These are phyloP conservation scores for Ceratocystis cacaofunesta DNA, from an alignment of 2,329 filamentous ascomycete genomes.

Conservation along the genomic window DNA sequence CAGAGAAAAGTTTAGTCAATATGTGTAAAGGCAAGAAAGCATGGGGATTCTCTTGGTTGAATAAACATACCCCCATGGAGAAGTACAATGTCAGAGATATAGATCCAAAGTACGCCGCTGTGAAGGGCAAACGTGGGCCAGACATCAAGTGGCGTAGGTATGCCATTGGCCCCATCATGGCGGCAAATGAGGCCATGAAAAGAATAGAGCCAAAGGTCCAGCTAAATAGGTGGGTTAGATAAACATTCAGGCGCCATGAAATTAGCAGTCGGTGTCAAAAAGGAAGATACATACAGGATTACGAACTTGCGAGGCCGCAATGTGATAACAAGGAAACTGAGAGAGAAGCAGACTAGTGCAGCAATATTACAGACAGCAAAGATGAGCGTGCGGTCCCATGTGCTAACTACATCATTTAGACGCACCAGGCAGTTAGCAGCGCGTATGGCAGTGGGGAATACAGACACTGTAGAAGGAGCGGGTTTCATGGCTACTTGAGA, in stretches of 20 bases:
- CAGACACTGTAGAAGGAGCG: background rate
- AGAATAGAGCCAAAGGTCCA: slow-evolving; percentile 88
- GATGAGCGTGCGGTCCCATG: slow-evolving; percentile 89
- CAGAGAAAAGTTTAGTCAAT: background rate
- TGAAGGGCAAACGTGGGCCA: slow-evolving; percentile 74
- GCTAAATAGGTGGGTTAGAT: slow-evolving; percentile 33
- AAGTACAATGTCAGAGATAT: slow-evolving; percentile 85
- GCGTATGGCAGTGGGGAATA: background rate
- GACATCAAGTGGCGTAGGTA: slow-evolving; percentile 79
- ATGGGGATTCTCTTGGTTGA: background rate
- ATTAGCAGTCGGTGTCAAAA: background rate
- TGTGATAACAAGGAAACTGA: slow-evolving; percentile 64
- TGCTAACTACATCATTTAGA: slow-evolving; percentile 54
- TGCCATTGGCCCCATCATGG: slow-evolving; percentile 77
- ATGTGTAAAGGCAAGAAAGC: background rate
- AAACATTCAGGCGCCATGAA: background rate
- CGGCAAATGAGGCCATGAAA: slow-evolving; percentile 84
- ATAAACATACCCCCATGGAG: slow-evolving; percentile 65
- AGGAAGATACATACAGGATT: slow-evolving; percentile 62
- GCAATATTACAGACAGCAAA: slow-evolving; percentile 85
- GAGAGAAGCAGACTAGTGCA: slow-evolving; percentile 75
- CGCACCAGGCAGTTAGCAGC: slow-evolving; percentile 17
- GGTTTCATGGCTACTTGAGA: background rate
- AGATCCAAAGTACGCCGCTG: slow-evolving; percentile 85
- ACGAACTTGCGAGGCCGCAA: slow-evolving; percentile 85